Evolutionary conservation across 1,284 basidiomycete genomes (phyloP), one percentile per base, ranked within the genome.

Genomic region (Gastroboletus turbinatus): DNA sequence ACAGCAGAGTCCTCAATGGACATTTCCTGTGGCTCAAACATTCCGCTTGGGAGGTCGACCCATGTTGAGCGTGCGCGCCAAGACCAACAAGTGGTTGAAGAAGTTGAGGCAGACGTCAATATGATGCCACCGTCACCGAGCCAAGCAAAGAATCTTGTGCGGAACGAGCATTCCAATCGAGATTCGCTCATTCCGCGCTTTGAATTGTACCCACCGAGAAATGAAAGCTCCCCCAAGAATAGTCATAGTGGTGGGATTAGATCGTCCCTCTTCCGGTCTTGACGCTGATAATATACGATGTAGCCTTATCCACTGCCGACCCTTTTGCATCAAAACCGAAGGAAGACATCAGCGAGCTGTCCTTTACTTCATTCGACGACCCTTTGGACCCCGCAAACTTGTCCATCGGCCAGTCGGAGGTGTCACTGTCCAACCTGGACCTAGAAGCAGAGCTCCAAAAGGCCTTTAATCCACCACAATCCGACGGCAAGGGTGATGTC

Each of bases 121-220:
- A 77, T 79, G 72, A 72, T 87, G 13, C 84, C 85, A n/a, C 78
- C 77, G 0, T 85, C 82, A 30, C 84, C 87, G 0, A 85, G 84
- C 3, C 84, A 83, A 1, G 73, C 78, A 52, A 85, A 83, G 62
- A 54, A 58, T 8, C 52, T 14, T 14, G 38, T 53, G 21, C 57
- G 46, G 19, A 59, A 42, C 23, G 53, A 64, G 36, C 60, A 64
- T 2, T 52, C 59, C 2, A 66, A 58, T 9, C 59, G 53, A 10
- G 68, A 68, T 50, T 72, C 69, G 16, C 66, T 80, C 21, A 67
- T 84, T 44, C 82, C 82, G 0, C 75, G 70, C 40, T 80, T 83
- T 46, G 75, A 63, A 17, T 50, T 67, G 17, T 63, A 52, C 29
- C 51, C 47, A 0, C 60, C 57, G 1, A 55, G 33, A 39, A 57